Percentiles rank a stretch among this genome's conserved stretches.
phyloP scores from a whole-genome alignment of 257 asterid genomes.

The Verbascum thapsus region DNA sequence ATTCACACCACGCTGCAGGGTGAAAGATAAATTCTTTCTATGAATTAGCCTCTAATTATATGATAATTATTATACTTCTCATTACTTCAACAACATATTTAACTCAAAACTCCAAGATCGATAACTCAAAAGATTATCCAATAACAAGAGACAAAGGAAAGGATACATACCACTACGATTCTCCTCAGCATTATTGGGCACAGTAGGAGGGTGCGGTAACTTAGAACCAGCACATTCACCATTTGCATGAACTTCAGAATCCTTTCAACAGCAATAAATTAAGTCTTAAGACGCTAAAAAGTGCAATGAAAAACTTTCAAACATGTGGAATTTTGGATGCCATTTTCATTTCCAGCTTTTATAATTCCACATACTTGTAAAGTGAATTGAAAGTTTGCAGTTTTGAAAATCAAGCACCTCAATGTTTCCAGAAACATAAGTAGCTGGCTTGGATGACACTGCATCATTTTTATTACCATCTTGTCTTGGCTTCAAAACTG shows the following conservation, averaged over 20 bases:
- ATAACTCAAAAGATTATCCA: constrained; percentile 3
- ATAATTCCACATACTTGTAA: constrained; percentile 6
- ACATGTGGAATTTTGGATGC: not conserved
- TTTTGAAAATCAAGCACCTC: constrained; percentile 43
- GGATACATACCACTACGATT: constrained; percentile 48
- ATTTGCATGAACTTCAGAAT: constrained; percentile 38
- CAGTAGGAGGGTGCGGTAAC: constrained; percentile 26
- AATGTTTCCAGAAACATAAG: constrained; percentile 35
- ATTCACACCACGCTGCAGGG: no score
- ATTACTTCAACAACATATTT: constrained; percentile 10
- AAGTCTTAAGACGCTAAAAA: constrained; percentile 20
- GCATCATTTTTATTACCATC: constrained; percentile 38
- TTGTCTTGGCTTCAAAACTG: constrained; percentile 51
- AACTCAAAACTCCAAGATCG: not conserved
- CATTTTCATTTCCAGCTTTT: constrained; percentile 5
- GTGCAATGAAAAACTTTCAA: constrained; percentile 9
- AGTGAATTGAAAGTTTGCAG: constrained; percentile 21
- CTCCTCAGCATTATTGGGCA: constrained; percentile 40
- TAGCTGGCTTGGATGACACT: constrained; percentile 37
- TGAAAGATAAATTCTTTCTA: no score
- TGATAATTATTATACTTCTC: not conserved
- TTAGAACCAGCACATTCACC: constrained; percentile 40
- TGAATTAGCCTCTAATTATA: no score
- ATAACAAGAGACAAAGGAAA: constrained; percentile 10
- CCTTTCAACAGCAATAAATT: constrained; percentile 31